Base-by-base conservation (phyloP, 108 stramenopile genomes). In the Cyclotella choctawhatcheeana region DNA sequence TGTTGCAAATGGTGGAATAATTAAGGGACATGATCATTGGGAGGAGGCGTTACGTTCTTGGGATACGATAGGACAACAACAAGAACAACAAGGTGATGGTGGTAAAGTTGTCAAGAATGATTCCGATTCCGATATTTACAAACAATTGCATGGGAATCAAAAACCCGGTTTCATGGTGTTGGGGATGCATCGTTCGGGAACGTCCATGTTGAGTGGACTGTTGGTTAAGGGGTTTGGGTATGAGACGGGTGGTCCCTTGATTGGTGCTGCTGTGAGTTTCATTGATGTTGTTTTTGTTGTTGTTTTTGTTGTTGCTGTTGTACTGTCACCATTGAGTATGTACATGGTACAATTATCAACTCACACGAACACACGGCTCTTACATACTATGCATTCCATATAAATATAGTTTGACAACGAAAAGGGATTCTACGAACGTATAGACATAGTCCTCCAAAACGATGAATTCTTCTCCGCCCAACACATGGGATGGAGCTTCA, bases 1-100 rank as follows among this genome's bases (percentile, higher is more conserved):
- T n/a, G n/a, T n/a, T n/a, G n/a, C n/a, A n/a, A n/a, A n/a, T n/a
- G n/a, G n/a, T n/a, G n/a, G n/a, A n/a, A n/a, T n/a, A n/a, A n/a
- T n/a, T n/a, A n/a, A n/a, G n/a, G n/a, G n/a, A n/a, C 50, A 74
- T 29, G 58, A 62, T 54, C 65, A 69, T 44, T 67, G 69, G 67
- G 58, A 32, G 4, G 50, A 47, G 5, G 55, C 78, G 14, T 21
- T 79, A 32, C 29, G 61, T 17, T 55, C 67, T 1, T 75, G 78
- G 78, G 58, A 79, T 20, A 14, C 56, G 67, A 60, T 26, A 14
- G 34, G 45, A 48, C 22, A 45, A 40, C 37, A 40, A 40, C 37
- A 40, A 40, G 21, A 47, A n/a, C n/a, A n/a, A n/a, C n/a, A n/a
- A n/a, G n/a, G n/a, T n/a, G n/a, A n/a, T n/a, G n/a, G n/a, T 30